These are phyloP conservation scores for Sordariomycetes sp. DNA, from an alignment of 2,329 filamentous ascomycete genomes.

Conservation along the genomic window DNA sequence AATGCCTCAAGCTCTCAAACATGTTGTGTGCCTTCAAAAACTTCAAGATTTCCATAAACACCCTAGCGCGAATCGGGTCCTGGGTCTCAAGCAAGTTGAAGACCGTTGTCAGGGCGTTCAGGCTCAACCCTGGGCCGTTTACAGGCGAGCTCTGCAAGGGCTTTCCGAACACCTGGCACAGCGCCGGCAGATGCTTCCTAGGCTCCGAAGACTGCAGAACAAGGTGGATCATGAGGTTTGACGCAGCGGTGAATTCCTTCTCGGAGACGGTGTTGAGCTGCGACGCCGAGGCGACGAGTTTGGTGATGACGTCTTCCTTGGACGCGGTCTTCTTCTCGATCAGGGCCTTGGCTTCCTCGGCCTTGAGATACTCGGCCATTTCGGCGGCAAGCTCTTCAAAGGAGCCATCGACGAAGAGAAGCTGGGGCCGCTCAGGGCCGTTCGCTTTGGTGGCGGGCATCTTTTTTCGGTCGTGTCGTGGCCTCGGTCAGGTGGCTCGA, in stretches of 20 bases:
- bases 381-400: conserved; percentile 91
- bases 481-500: not conserved
- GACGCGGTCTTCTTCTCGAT: conserved; percentile 46
- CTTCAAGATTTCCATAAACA: conserved; percentile 80
- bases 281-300: conserved; percentile 72
- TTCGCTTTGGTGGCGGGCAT: conserved; percentile 14
- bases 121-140: conserved; percentile 76
- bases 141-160: conserved; percentile 78
- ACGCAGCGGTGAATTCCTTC: conserved; percentile 92
- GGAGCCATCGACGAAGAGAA: conserved; percentile 77
- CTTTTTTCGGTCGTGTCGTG: conserved; percentile 5
- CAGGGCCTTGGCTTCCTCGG: conserved; percentile 67
- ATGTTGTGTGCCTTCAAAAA: conserved; percentile 67
- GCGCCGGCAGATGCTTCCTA: conserved; percentile 74
- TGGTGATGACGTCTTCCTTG: conserved; percentile 82
- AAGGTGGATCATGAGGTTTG: conserved; percentile 94
- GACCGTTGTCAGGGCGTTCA: conserved; percentile 85
- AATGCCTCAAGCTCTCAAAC: conserved; percentile 76
- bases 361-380: conserved; percentile 88
- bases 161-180: conserved; percentile 84
- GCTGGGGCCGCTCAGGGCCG: conserved; percentile 37
- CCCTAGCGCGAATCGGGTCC: conserved; percentile 77
- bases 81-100: conserved; percentile 83
- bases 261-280: conserved; percentile 80
- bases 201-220: conserved; percentile 78